Evolutionary conservation across 257 asterid species (phyloP), one percentile per base, ranked within the genome.

Genomic region (Paraleonurus japonicus): DNA sequence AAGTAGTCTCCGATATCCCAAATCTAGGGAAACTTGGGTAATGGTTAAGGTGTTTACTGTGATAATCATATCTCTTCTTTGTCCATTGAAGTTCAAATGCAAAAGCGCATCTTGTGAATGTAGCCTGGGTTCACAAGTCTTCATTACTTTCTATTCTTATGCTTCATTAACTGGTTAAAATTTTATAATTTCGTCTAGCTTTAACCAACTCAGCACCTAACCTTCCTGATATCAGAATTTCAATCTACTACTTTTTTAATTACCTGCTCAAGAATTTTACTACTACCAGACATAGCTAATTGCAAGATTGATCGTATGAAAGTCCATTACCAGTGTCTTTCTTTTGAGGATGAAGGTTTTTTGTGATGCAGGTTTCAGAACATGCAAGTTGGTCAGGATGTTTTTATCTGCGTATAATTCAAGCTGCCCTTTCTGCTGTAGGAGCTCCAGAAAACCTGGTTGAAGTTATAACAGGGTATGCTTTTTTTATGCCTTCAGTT

Each of bases 351-450:
- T 71, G 61, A 68, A 37, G 60, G 15, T 74, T 60, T 58, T 47
- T 35, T 22, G 20, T 69, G 67, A 61, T 75, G 68, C 81, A 95
- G 99, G 96, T 91, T 79, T 95, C 99, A 54, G 99, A 95, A 78
- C 89, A 95, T 78, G 98, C 99, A 41, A 95, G 99, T 86, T 95
- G 99, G 98, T 95, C 99, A 12, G 98, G 98, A 73, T 95, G 98
- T 83, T 95, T 95, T 76, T 95, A 95, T 82, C 57, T 92, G 81
- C 89, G 89, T 69, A 95, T 95, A 75, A 95, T 95, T 69, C 99
- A 89, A 75, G 88, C 94, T 19, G 99, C 99, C 59, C 96, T 95
- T 75, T 83, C 90, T 72, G 96, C 98, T 76, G 95, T 95, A 1
- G 98, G 99, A 81, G 99, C 99, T 83, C 99, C 99, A 76, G 99